Base-by-base conservation (phyloP, 225 moss, liverwort and hornwort species). In the Bryoerythrophyllum caledonicum region DNA sequence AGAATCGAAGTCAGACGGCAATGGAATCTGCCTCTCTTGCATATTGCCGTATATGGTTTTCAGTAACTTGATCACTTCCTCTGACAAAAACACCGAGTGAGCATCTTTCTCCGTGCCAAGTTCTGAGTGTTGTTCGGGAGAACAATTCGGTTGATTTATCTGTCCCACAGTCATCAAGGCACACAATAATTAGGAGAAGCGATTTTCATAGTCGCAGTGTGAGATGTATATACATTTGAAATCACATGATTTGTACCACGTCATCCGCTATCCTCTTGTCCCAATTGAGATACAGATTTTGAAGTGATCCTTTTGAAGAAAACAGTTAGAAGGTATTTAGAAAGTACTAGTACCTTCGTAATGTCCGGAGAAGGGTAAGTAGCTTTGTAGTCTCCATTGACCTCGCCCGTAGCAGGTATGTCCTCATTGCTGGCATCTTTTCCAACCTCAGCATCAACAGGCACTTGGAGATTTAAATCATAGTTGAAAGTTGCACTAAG, bases 1-100 rank as follows among this genome's bases (percentile, higher is more conserved):
- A 53, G 80, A 61, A 41, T 68, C 75, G 34, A 68, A 68, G 30
- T 78, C 75, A 8, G 72, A 60, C 68, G 75, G 21, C 69, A 72
- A 19, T 20, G 37, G 60, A 70, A 63, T 28, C 63, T 83, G 83
- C 54, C 68, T 67, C 66, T 86, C 74, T 58, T 77, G 77, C 66
- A 82, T 54, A 76, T 74, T 71, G 6, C 70, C 74, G 70, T 67
- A 58, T n/a, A 77, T 71, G 27, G 56, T 62, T 69, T 28, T 76
- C 61, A 86, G 82, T 56, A 82, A 67, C 41, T 77, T 49, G 54
- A 74, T 51, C 70, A 63, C 65, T 24, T 77, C 56, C 32, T 82
- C 32, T 48, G 85, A 76, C 60, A 52, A 70, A 49, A 77, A 54
- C 7, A 41, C 56, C n/a, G 56, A 63, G 61, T 74, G 41, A 6